phyloP scores from a whole-genome alignment of 164 flowering plant species.

The Piper longum region DNA sequence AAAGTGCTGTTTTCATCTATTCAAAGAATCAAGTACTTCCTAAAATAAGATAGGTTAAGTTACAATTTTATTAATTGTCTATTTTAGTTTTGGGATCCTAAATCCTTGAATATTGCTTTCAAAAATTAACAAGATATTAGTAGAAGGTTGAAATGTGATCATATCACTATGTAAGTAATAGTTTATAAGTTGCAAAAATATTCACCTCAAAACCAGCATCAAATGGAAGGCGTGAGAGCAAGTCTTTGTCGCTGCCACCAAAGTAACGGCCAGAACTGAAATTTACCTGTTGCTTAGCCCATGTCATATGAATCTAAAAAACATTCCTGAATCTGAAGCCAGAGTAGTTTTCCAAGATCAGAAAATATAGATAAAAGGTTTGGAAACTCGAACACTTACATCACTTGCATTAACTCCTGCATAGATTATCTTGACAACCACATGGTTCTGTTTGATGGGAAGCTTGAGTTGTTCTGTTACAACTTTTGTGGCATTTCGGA shows the following conservation, averaged over 20 bases:
- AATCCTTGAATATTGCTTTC: too few species aligned
- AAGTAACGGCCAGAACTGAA: constrained; percentile 95
- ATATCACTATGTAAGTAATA: too few species aligned
- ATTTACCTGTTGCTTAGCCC: constrained; percentile 47
- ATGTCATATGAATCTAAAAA: neutral
- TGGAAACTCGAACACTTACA: constrained; percentile 42
- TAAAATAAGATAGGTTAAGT: too few species aligned
- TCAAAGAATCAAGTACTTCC: too few species aligned
- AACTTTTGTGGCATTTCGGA: constrained; percentile 65
- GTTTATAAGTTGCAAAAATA: neutral
- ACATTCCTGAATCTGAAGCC: neutral
- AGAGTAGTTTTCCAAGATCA: neutral
- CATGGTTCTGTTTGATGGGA: constrained; percentile 53
- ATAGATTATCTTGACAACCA: constrained; percentile 71
- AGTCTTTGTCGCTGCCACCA: constrained; percentile 32
- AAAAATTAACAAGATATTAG: too few species aligned
- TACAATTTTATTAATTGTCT: too few species aligned
- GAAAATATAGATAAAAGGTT: neutral
- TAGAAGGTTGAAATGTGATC: too few species aligned
- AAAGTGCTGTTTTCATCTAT: too few species aligned
- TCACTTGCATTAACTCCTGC: constrained; percentile 99
- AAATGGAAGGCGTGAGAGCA: constrained; percentile 60
- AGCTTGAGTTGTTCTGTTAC: constrained; percentile 39
- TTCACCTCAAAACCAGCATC: constrained; percentile 98
- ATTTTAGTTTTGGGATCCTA: too few species aligned